phyloP scores from a whole-genome alignment of 1,139 yeast genomes.

The Ashbya aceris region DNA sequence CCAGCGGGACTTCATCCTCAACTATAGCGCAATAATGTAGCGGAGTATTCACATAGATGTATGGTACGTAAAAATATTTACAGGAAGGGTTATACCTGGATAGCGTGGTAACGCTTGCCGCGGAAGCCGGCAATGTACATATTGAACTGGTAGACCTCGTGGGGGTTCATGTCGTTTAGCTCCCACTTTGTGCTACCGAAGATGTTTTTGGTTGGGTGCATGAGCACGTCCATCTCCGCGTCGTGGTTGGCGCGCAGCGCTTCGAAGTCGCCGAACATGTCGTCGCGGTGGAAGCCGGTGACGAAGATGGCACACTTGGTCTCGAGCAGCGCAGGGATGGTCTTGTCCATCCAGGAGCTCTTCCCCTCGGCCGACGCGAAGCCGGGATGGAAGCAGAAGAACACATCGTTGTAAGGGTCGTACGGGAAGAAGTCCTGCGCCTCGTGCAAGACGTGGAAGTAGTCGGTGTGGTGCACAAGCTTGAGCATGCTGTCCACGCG shows the following conservation, averaged over 20 bases:
- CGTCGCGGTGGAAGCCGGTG: slow-evolving; percentile 80
- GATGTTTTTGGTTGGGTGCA: slow-evolving; percentile 62
- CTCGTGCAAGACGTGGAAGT: slow-evolving; percentile 83
- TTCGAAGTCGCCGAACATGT: slow-evolving; percentile 56
- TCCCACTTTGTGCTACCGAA: slow-evolving; percentile 92
- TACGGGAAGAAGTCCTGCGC: slow-evolving; percentile 94
- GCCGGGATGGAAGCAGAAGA: slow-evolving; percentile 94
- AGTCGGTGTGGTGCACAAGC: slow-evolving; percentile 77
- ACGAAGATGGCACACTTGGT: slow-evolving; percentile 87
- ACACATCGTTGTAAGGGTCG: slow-evolving; percentile 89
- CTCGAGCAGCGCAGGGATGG: slow-evolving; percentile 79
- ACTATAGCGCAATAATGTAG: slow-evolving; percentile 45
- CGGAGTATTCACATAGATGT: neutral
- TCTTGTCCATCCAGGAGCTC: slow-evolving; percentile 83
- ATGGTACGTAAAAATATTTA: neutral
- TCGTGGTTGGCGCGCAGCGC: slow-evolving; percentile 60
- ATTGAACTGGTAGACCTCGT: slow-evolving; percentile 86
- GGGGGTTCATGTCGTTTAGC: slow-evolving; percentile 81
- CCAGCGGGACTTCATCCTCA: slow-evolving; percentile 68
- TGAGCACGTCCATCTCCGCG: slow-evolving; percentile 71
- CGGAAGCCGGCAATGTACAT: slow-evolving; percentile 83
- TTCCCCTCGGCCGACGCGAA: slow-evolving; percentile 75
- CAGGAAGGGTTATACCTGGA: slow-evolving; percentile 26
- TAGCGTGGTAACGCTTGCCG: slow-evolving; percentile 93
- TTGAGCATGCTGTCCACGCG: slow-evolving; percentile 70